Evolutionary conservation across 495 filamentous ascomycete species (phyloP).

Genomic region (Massariosphaeria phaeospora): DNA sequence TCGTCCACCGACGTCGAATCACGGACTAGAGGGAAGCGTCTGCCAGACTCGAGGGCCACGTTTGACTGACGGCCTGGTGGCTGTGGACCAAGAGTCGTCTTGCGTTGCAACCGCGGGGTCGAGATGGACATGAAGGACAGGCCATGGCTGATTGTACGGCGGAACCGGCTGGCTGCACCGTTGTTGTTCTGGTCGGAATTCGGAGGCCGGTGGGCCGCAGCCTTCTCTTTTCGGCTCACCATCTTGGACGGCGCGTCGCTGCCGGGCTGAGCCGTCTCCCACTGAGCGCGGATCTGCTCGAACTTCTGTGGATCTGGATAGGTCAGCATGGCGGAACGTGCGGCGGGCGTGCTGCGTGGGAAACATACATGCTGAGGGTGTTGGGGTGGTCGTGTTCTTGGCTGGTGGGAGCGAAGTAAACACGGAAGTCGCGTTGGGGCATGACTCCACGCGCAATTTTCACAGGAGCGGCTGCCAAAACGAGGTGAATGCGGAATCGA

Average conservation of each 20-base stretch:
- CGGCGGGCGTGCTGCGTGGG: neutral
- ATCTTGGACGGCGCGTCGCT: slow-evolving; percentile 4
- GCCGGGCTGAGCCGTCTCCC: slow-evolving; percentile 10
- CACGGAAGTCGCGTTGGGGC: slow-evolving; percentile 6
- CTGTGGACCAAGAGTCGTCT: slow-evolving; percentile 9
- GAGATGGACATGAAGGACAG: slow-evolving; percentile 25
- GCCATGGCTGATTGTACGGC: slow-evolving; percentile 23
- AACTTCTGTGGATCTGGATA: slow-evolving; percentile 21
- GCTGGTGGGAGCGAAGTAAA: neutral
- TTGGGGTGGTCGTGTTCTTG: neutral
- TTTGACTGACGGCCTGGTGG: neutral
- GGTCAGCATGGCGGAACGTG: slow-evolving; percentile 18
- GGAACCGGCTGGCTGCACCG: slow-evolving; percentile 3
- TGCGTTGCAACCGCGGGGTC: slow-evolving; percentile 26
- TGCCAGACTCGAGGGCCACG: neutral
- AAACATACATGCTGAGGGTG: slow-evolving; percentile 12
- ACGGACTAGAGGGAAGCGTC: slow-evolving; percentile 1
- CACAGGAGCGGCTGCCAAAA: too few species aligned
- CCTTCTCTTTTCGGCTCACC: slow-evolving; percentile 21
- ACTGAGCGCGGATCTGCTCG: slow-evolving; percentile 17
- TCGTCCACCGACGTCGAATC: neutral
- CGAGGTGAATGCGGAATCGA: too few species aligned
- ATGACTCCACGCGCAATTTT: too few species aligned
- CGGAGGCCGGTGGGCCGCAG: neutral
- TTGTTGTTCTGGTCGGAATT: neutral